Evolutionary conservation across 495 filamentous ascomycete genomes (phyloP).

Genomic region (Apodospora peruviana): DNA sequence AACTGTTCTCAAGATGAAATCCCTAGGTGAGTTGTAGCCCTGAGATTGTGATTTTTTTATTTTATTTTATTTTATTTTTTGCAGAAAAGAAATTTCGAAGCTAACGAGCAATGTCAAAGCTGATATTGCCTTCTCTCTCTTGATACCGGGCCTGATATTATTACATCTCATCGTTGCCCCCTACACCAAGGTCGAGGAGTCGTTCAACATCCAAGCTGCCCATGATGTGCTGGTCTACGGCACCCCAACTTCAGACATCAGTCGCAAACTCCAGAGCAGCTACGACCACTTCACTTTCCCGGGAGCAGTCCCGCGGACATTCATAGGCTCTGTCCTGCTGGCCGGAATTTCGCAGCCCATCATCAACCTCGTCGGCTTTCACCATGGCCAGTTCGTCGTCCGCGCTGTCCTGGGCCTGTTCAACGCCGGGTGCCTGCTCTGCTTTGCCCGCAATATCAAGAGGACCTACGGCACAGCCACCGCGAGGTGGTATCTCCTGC

Average conservation of each 20-base stretch:
- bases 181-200: slow-evolving; percentile 98
- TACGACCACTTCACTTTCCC: slow-evolving; percentile 95
- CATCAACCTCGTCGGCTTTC: slow-evolving; percentile 39
- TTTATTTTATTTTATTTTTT: too few species aligned
- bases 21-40: slow-evolving; percentile 4
- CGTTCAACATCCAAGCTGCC: slow-evolving; percentile 92
- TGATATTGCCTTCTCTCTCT: slow-evolving; percentile 33
- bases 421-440: slow-evolving; percentile 63
- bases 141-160: slow-evolving; percentile 62
- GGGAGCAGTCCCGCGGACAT: slow-evolving; percentile 85
- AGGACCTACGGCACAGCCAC: slow-evolving; percentile 63
- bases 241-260: slow-evolving; percentile 53
- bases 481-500: slow-evolving; percentile 74
- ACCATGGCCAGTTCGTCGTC: slow-evolving; percentile 51
- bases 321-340: slow-evolving; percentile 71
- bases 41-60: too few species aligned
- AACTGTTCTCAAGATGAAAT: slow-evolving; percentile 4
- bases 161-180: slow-evolving; percentile 74
- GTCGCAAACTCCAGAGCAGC: slow-evolving; percentile 41
- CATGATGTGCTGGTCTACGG: slow-evolving; percentile 86
- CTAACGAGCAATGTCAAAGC: not conserved
- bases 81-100: too few species aligned
- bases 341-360: slow-evolving; percentile 64
- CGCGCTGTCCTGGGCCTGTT: slow-evolving; percentile 72
- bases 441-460: slow-evolving; percentile 58